Conservation (phyloP, 2,329 filamentous ascomycete genomes). For the Pseudogymnoascus sp. region DNA sequence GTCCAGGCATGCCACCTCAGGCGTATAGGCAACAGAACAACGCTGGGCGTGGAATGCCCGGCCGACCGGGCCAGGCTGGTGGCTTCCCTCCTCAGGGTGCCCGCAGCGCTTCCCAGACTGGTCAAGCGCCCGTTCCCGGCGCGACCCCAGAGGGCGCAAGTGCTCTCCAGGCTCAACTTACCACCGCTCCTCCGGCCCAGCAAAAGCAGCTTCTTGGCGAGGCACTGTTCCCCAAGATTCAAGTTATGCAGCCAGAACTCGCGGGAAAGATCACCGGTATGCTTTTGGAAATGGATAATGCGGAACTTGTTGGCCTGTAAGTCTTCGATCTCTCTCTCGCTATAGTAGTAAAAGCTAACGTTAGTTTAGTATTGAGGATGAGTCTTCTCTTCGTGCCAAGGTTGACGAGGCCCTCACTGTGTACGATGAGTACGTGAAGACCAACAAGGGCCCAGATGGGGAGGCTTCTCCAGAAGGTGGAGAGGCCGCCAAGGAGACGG, state of each 20-base stretch:
- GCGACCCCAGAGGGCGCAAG: conserved; percentile 26
- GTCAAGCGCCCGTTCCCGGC: conserved; percentile 20
- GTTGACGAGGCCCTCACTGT: conserved; percentile 95
- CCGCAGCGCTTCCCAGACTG: conserved; percentile 28
- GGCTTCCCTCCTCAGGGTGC: conserved; percentile 29
- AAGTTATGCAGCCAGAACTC: conserved; percentile 85
- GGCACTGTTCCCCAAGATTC: conserved; percentile 97
- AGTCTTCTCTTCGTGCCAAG: conserved; percentile 82
- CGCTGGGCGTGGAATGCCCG: conserved; percentile 29
- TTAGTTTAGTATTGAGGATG: conserved; percentile 68
- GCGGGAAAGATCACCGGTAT: conserved; percentile 99
- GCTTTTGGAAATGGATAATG: conserved; percentile 98
- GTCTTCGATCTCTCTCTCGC: conserved; percentile 33
- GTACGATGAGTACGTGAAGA: conserved; percentile 97
- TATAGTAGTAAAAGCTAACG: conserved; percentile 23
- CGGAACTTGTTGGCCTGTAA: conserved; percentile 90
- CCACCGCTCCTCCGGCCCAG: conserved; percentile 52
- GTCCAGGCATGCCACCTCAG: conserved; percentile 38
- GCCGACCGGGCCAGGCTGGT: conserved; percentile 28
- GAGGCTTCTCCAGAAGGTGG: conserved; percentile 28
- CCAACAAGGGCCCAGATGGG: conserved; percentile 24
- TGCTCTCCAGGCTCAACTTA: conserved; percentile 48
- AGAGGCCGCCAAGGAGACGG: conserved; percentile 37
- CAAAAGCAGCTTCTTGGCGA: conserved; percentile 99
- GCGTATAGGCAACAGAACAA: conserved; percentile 35